Conservation (phyloP, 202 grass and related monocot genomes). For the Hordeum pubiflorum region DNA sequence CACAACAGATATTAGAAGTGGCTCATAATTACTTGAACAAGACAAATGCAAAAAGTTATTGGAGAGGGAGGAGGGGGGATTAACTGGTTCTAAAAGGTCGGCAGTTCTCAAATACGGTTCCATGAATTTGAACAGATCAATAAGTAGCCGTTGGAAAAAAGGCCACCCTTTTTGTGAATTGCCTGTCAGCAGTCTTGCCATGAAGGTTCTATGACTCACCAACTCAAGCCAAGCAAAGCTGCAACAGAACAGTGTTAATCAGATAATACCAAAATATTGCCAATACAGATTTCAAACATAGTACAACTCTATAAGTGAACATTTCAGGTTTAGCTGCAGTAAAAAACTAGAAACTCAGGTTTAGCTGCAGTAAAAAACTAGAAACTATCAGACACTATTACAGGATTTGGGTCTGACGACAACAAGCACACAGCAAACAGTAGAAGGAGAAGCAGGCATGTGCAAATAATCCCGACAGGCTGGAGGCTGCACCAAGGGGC, state of each 20-base stretch:
- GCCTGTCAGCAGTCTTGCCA: slow-evolving; percentile 60
- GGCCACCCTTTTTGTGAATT: slow-evolving; percentile 74
- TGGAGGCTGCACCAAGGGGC: not conserved
- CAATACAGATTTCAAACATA: not conserved
- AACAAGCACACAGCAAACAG: not conserved
- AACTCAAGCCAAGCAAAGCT: slow-evolving; percentile 92
- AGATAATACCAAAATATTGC: not conserved
- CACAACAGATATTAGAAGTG: not conserved
- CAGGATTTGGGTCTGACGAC: not conserved
- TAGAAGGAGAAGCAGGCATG: not conserved
- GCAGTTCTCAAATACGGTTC: slow-evolving; percentile 82
- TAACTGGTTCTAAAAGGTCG: slow-evolving; percentile 57
- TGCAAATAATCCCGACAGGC: not conserved
- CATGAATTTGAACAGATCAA: slow-evolving; percentile 87
- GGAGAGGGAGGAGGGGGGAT: not conserved
- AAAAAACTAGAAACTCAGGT: not conserved
- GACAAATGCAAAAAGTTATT: not conserved
- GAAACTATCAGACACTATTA: not conserved
- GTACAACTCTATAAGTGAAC: not conserved
- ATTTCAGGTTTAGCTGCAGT: not conserved
- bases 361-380: not conserved
- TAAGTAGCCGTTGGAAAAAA: slow-evolving; percentile 59
- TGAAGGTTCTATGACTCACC: slow-evolving; percentile 72
- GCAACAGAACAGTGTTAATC: slow-evolving; percentile 22
- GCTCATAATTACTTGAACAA: slow-evolving; percentile 12